phyloP scores from a whole-genome alignment of 495 filamentous ascomycete species.

The Hypoxylon trugodes region DNA sequence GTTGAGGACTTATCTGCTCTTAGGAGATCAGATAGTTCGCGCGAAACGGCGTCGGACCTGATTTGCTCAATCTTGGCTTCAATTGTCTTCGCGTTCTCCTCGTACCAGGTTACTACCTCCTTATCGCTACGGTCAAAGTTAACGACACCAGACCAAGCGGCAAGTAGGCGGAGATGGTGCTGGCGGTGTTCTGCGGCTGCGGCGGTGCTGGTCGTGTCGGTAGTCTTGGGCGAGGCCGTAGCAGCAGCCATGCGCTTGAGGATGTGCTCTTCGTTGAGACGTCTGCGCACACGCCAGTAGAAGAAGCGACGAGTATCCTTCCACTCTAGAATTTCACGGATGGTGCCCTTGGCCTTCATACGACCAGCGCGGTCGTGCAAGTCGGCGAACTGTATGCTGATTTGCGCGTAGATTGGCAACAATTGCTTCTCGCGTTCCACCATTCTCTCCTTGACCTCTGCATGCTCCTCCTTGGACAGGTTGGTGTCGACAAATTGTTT shows the following conservation, averaged over 20 bases:
- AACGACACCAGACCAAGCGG: slow-evolving; percentile 78
- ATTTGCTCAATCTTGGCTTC: slow-evolving; percentile 80
- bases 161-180: slow-evolving; percentile 71
- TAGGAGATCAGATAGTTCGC: slow-evolving; percentile 80
- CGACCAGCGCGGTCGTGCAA: slow-evolving; percentile 96
- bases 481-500: slow-evolving; percentile 73
- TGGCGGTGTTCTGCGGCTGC: slow-evolving; percentile 60
- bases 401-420: slow-evolving; percentile 90
- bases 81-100: slow-evolving; percentile 88
- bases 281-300: slow-evolving; percentile 98
- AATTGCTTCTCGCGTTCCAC: slow-evolving; percentile 86
- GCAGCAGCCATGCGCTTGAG: slow-evolving; percentile 82
- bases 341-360: slow-evolving; percentile 96
- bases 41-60: slow-evolving; percentile 77
- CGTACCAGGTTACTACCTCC: slow-evolving; percentile 93
- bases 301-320: slow-evolving; percentile 95
- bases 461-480: slow-evolving; percentile 75
- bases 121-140: slow-evolving; percentile 79
- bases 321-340: slow-evolving; percentile 85
- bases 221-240: slow-evolving; percentile 42
- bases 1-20: slow-evolving; percentile 67
- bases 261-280: slow-evolving; percentile 95
- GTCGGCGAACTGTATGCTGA: slow-evolving; percentile 94
- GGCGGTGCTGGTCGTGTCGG: slow-evolving; percentile 54
- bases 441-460: slow-evolving; percentile 85